Percentiles rank a stretch among this genome's conserved stretches.
Conservation (phyloP, 352 stramenopile genomes). For the Poterioochromonas sp. region DNA sequence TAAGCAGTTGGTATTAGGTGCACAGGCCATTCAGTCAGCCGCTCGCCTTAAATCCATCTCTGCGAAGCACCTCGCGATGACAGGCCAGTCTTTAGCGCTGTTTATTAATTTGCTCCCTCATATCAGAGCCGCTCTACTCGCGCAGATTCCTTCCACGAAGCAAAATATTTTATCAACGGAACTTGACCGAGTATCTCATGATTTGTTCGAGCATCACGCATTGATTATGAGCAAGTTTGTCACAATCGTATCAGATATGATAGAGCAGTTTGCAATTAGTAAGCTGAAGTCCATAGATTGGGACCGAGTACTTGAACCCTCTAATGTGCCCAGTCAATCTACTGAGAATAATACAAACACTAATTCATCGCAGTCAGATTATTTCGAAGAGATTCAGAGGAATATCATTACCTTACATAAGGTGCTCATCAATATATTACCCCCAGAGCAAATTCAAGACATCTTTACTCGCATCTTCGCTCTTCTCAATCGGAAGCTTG, state of each 20-base stretch:
- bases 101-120: background rate
- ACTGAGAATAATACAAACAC: background rate
- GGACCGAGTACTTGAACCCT: background rate
- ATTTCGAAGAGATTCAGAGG: conserved; percentile 15
- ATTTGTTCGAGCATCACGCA: conserved; percentile 11
- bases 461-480: conserved; percentile 9
- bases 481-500: conserved; percentile 2
- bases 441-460: conserved; percentile 18
- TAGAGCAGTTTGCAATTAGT: background rate
- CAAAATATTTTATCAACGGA: conserved; percentile 17
- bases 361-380: background rate
- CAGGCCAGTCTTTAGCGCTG: background rate
- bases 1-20: conserved; percentile 19
- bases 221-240: conserved; percentile 9
- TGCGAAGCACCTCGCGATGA: conserved; percentile 18
- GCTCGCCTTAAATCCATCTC: conserved; percentile 18
- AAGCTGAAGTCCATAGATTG: conserved; percentile 21
- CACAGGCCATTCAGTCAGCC: conserved; percentile 21
- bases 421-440: background rate
- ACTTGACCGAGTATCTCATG: conserved; percentile 14
- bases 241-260: background rate
- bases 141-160: conserved; percentile 14
- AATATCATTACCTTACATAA: conserved; percentile 16
- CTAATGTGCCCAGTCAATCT: background rate
- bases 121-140: conserved; percentile 8